Conservation (phyloP, 352 stramenopile genomes). For the Pythium aphanidermatum region DNA sequence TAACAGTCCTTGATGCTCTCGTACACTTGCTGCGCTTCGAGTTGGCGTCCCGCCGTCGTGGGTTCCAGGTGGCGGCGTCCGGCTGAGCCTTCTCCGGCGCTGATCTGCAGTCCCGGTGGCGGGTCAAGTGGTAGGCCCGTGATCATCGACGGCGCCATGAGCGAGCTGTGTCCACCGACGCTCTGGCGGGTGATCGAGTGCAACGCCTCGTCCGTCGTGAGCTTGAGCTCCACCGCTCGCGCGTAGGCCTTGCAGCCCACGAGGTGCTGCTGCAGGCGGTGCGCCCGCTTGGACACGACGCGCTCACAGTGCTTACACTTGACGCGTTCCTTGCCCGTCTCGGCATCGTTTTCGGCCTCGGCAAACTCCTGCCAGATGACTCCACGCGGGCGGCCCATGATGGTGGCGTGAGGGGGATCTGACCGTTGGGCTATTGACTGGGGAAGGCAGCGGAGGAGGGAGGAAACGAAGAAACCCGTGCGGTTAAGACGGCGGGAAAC, state of each 20-base stretch:
- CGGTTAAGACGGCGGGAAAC: not conserved
- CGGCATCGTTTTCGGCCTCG: constrained; percentile 21
- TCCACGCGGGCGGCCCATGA: constrained; percentile 18
- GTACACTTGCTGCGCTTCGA: constrained; percentile 22
- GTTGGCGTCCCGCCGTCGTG: constrained; percentile 16
- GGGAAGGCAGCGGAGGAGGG: no score
- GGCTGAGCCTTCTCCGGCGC: constrained; percentile 17
- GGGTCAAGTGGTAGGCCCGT: constrained; percentile 9
- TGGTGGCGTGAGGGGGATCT: not conserved
- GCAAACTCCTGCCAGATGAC: constrained; percentile 25
- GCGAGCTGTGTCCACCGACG: not conserved
- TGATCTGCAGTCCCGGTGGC: constrained; percentile 10
- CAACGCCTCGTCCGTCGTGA: constrained; percentile 24
- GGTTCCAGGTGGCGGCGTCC: constrained; percentile 19
- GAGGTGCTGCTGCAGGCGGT: constrained; percentile 22
- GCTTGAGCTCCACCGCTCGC: constrained; percentile 22
- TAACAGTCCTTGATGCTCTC: constrained; percentile 42
- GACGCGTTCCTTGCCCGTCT: constrained; percentile 25
- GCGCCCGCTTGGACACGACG: constrained; percentile 23
- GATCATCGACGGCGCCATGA: not conserved
- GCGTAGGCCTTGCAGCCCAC: constrained; percentile 24
- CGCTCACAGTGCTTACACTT: constrained; percentile 28
- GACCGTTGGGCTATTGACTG: not conserved
- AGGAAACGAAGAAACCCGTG: constrained; percentile 7
- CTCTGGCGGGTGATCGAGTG: constrained; percentile 17